Percentiles rank a stretch among this genome's conserved stretches.
phyloP scores from a whole-genome alignment of 352 stramenopile genomes.

The Hyaloperonospora brassicae region DNA sequence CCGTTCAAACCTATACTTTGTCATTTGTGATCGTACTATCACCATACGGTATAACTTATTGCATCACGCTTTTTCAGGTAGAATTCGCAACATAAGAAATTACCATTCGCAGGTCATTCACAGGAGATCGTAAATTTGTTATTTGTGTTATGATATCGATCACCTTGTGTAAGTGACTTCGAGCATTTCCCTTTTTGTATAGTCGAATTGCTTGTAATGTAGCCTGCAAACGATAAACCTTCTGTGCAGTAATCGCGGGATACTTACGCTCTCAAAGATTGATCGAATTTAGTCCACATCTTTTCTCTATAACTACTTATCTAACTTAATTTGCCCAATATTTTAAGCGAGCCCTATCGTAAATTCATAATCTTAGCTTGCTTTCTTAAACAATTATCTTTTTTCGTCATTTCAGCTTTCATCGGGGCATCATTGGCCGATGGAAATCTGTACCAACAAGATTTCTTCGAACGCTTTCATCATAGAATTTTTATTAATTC shows the following conservation, averaged over 20 bases:
- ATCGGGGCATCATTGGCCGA: too few relatives aligned
- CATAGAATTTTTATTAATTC: too few relatives aligned
- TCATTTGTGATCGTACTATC: conserved; percentile 5
- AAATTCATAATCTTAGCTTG: too few relatives aligned
- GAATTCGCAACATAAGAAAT: not conserved
- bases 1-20: conserved; percentile 3
- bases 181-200: not conserved
- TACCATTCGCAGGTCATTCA: conserved; percentile 1
- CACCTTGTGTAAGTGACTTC: not conserved
- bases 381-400: not conserved
- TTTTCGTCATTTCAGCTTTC: not conserved
- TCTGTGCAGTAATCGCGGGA: conserved; percentile 1
- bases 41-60: conserved; percentile 8
- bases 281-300: not conserved
- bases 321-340: not conserved
- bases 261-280: not conserved
- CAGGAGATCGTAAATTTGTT: not conserved
- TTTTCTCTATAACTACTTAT: not conserved
- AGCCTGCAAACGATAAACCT: conserved; percentile 1
- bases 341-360: not conserved
- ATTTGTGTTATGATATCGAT: conserved; percentile 2
- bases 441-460: too few relatives aligned
- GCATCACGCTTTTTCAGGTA: not conserved
- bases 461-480: too few relatives aligned
- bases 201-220: not conserved